Percentiles rank a stretch among this genome's conserved stretches.
These are phyloP conservation scores for Aspergillus novofumigatus DNA, from an alignment of 2,329 filamentous ascomycete genomes.

Conservation along the genomic window DNA sequence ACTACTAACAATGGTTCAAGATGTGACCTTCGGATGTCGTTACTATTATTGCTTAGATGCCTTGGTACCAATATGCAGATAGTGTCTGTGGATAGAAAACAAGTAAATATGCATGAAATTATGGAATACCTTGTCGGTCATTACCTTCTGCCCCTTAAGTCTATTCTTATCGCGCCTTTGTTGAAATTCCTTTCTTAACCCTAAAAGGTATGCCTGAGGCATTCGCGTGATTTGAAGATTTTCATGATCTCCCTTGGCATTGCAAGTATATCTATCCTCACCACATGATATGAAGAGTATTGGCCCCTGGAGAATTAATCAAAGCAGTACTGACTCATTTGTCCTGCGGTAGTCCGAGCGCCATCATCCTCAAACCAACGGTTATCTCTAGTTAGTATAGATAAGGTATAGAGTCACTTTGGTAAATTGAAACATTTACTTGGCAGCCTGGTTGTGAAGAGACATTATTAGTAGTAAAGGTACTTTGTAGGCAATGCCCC, in stretches of 20 bases:
- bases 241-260: background rate
- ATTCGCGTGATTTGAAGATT: background rate
- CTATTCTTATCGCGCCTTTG: background rate
- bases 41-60: background rate
- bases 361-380: too few relatives aligned
- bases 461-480: background rate
- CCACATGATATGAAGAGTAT: background rate
- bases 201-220: background rate
- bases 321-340: too few relatives aligned
- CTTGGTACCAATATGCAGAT: background rate
- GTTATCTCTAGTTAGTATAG: background rate
- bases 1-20: background rate
- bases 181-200: background rate
- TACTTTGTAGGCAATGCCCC: background rate
- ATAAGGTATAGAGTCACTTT: too few relatives aligned
- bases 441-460: too few relatives aligned
- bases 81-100: background rate
- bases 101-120: background rate
- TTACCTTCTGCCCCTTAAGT: background rate
- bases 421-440: too few relatives aligned
- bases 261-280: background rate
- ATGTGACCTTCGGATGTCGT: background rate
- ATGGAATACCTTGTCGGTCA: background rate
- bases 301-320: background rate
- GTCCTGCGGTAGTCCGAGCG: too few relatives aligned